Conservation (phyloP, 371 early-diverging fungal genomes). For the Mortierella sp. region DNA sequence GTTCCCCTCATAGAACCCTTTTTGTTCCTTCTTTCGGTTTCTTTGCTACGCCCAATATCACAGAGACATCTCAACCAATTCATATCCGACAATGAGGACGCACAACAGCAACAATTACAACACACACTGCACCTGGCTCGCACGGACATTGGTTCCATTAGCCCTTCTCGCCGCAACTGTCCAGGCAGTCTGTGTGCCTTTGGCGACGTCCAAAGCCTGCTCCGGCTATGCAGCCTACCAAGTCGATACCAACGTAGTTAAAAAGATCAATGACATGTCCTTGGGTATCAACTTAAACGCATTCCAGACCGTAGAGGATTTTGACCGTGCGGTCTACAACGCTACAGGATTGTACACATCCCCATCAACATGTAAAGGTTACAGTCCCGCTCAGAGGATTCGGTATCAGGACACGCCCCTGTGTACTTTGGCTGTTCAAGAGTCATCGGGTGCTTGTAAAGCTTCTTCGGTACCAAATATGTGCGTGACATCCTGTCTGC, state of each 20-base stretch:
- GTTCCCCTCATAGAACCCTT: not conserved
- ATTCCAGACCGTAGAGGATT: slow-evolving; percentile 10
- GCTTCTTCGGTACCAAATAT: not conserved
- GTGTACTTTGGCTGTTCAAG: slow-evolving; percentile 15
- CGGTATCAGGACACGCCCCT: slow-evolving; percentile 34
- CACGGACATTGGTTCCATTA: slow-evolving; percentile 22
- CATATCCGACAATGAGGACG: not conserved
- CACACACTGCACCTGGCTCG: slow-evolving; percentile 22
- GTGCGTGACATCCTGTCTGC: slow-evolving; percentile 24
- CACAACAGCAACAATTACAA: not conserved
- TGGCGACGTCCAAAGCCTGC: slow-evolving; percentile 22
- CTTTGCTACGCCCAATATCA: not conserved
- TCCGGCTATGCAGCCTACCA: slow-evolving; percentile 6
- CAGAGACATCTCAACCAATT: not conserved
- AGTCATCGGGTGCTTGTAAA: not conserved
- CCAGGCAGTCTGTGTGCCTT: slow-evolving; percentile 24
- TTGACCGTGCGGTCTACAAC: slow-evolving; percentile 19
- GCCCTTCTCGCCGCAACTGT: slow-evolving; percentile 23
- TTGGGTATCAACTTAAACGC: slow-evolving; percentile 19
- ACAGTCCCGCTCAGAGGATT: slow-evolving; percentile 5
- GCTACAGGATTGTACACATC: slow-evolving; percentile 16
- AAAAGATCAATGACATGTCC: not conserved
- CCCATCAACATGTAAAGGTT: slow-evolving; percentile 12
- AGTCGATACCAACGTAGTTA: slow-evolving; percentile 13
- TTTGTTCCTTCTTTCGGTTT: slow-evolving; percentile 1